Conservation (phyloP, 2,329 filamentous ascomycete species). For the Annulohypoxylon truncatum region DNA sequence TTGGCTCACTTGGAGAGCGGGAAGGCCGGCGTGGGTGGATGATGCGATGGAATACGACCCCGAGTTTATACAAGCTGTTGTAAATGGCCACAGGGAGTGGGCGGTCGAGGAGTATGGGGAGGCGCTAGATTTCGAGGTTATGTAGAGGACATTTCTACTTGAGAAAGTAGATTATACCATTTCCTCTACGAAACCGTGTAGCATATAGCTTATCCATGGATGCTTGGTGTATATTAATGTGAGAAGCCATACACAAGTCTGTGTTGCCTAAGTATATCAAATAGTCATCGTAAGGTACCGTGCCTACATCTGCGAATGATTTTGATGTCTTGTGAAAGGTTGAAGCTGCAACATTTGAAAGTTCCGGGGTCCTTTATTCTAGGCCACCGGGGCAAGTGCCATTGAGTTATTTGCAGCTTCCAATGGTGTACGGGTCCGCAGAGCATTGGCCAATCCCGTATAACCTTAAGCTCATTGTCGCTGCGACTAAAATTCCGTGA, state of each 20-base stretch:
- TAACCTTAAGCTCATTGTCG: not conserved
- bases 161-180: no score
- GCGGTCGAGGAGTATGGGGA: slow-evolving; percentile 52
- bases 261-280: no score
- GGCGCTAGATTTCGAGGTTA: slow-evolving; percentile 23
- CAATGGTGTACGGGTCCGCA: not conserved
- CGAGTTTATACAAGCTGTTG: slow-evolving; percentile 52
- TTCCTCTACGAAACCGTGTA: not conserved
- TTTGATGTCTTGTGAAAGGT: no score
- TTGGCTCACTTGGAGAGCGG: slow-evolving; percentile 61
- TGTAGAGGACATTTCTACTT: not conserved
- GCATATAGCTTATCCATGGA: not conserved
- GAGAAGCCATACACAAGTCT: no score
- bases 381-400: not conserved
- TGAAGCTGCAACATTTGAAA: not conserved
- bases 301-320: no score
- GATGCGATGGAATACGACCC: slow-evolving; percentile 53
- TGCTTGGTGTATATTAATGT: not conserved
- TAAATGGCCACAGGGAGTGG: slow-evolving; percentile 55
- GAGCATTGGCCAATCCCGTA: slow-evolving; percentile 9
- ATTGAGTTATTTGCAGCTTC: not conserved
- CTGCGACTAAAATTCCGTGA: slow-evolving; percentile 23
- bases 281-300: not conserved
- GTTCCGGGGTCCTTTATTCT: not conserved
- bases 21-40: slow-evolving; percentile 49